A percentile compares a stretch with the other conserved stretches of the same genome.
Conservation (phyloP, 2,329 filamentous ascomycete species). For the Sclerotinia sclerotiorum region DNA sequence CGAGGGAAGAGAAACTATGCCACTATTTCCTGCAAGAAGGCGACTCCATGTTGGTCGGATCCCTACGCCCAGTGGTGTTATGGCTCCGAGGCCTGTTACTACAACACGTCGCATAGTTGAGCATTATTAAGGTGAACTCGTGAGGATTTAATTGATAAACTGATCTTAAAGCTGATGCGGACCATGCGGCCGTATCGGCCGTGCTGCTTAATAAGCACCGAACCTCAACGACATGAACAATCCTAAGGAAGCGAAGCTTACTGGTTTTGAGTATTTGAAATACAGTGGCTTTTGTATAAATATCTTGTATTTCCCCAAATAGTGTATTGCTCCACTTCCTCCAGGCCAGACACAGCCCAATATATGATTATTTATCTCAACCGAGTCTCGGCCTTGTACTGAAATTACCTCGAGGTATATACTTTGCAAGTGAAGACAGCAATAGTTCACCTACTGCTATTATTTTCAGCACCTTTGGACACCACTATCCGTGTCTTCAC, state of each 20-base stretch:
- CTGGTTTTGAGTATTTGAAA: background rate
- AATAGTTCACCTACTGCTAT: background rate
- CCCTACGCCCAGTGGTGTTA: slow-evolving; percentile 82
- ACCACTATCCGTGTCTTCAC: background rate
- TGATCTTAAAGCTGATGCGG: background rate
- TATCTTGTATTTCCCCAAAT: background rate
- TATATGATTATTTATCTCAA: background rate
- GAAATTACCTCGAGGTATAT: background rate
- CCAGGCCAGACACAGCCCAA: background rate
- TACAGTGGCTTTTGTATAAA: background rate
- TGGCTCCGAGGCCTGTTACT: slow-evolving; percentile 77
- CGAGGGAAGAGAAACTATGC: slow-evolving; percentile 72
- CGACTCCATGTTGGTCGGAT: slow-evolving; percentile 76
- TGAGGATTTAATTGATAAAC: slow-evolving; percentile 6
- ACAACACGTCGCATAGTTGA: slow-evolving; percentile 64
- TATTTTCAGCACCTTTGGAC: background rate
- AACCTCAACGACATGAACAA: background rate
- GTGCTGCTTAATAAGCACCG: background rate
- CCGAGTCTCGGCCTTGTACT: no score
- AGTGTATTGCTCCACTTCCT: background rate
- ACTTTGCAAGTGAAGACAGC: background rate
- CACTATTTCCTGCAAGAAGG: slow-evolving; percentile 76
- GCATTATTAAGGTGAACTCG: slow-evolving; percentile 1
- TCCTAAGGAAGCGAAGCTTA: background rate
- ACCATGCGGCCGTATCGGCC: background rate